These are phyloP conservation scores for Porphyrellus cyaneotinctus DNA, from an alignment of 768 basidiomycete genomes.

Conservation along the genomic window DNA sequence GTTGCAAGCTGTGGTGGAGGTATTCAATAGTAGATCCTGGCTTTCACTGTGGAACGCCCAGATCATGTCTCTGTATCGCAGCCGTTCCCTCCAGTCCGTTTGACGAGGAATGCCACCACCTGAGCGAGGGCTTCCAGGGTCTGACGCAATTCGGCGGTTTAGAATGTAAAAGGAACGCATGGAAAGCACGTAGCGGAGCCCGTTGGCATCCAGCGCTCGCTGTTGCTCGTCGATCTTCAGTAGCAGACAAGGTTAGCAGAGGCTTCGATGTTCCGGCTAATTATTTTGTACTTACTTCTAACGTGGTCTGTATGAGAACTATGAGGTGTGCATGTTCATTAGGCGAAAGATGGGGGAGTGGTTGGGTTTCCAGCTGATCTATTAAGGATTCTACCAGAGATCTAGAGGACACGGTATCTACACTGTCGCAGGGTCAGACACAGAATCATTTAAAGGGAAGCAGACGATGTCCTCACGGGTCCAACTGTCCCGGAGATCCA, in stretches of 20 bases:
- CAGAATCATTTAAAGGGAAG: background rate
- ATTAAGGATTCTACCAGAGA: conserved; percentile 58
- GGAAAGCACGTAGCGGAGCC: conserved; percentile 87
- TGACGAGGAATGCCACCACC: conserved; percentile 39
- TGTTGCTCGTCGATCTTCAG: conserved; percentile 82
- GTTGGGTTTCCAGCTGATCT: conserved; percentile 55
- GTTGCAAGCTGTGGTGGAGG: conserved; percentile 66
- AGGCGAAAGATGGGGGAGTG: conserved; percentile 66
- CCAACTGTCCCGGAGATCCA: conserved; percentile 36
- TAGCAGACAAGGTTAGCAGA: background rate
- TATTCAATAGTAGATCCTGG: conserved; percentile 75
- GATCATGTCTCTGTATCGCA: conserved; percentile 90
- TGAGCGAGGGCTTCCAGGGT: conserved; percentile 43
- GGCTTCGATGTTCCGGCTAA: background rate
- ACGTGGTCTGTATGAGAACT: conserved; percentile 80
- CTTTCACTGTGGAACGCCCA: conserved; percentile 98
- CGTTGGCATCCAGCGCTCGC: conserved; percentile 88
- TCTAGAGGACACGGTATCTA: conserved; percentile 56
- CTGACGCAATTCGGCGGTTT: conserved; percentile 57
- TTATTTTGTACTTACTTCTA: conserved; percentile 57
- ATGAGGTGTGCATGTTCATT: conserved; percentile 83
- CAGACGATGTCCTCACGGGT: conserved; percentile 40
- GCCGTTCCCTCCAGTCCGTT: conserved; percentile 64
- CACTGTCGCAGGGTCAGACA: conserved; percentile 29
- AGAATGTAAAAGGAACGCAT: conserved; percentile 90